Evolutionary conservation across 2,329 filamentous ascomycete species (phyloP), one percentile per base, ranked within the genome.

Genomic region (Ascocoryne sarcoides): DNA sequence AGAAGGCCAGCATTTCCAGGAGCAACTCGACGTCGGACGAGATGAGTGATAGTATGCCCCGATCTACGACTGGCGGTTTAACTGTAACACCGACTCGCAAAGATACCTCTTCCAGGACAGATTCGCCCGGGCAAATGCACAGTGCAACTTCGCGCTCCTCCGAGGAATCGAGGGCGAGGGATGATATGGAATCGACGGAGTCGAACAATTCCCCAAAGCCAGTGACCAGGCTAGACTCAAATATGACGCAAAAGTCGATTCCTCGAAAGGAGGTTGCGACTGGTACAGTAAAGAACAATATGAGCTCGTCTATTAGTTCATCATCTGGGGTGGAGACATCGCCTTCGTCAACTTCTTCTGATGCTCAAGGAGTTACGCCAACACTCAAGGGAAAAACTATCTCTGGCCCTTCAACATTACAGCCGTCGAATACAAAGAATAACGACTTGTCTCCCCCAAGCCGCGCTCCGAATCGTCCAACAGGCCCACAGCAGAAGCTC

Each of bases 231-330:
- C 74, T 72, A 16, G 77, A 83, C 58, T 82, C 78, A 15, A 63
- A 79, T 28, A 69, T 44, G 19, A 46, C 46, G 1, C 35, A 35
- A 36, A 53, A 46, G 34, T 55, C 55, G 59, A 73, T 83, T 44
- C 53, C 75, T 9, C 71, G 82, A 51, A 89, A 86, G 58, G 83
- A 89, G 34, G 55, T 82, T 32, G 36, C 49, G 12, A 23, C 50
- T 20, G 48, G 46, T 14, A 17, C 44, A 18, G 32, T 48, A 4
- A 54, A 53, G 35, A 54, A 45, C 29, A 52, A 40, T 14, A 49
- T 50, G 20, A 53, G 45, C 17, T 52, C 44, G 30, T 47, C 49
- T 17, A 46, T 51, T 39, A 52, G 50, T 32, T 55, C 49, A 3
- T 57, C 56, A 9, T 57, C 56, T 28, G 54, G 47, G 12, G 41